These are phyloP conservation scores for Cercospora nicotianae DNA, from an alignment of 2,329 filamentous ascomycete genomes.

Conservation along the genomic window DNA sequence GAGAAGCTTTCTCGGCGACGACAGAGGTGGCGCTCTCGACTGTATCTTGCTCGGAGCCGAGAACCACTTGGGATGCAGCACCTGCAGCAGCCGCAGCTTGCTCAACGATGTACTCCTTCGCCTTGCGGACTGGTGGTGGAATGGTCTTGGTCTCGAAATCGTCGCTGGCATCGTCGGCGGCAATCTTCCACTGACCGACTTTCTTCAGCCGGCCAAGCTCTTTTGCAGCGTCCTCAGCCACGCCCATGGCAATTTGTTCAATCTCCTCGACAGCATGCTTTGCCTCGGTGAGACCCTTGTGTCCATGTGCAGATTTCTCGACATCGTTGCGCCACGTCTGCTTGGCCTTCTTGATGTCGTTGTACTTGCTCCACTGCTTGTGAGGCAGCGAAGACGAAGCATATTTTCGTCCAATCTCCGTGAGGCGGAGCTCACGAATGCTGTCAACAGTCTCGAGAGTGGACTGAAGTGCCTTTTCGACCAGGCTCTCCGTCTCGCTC, in stretches of 20 bases:
- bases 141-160: constrained; percentile 73
- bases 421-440: constrained; percentile 79
- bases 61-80: constrained; percentile 38
- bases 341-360: constrained; percentile 79
- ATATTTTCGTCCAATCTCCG: constrained; percentile 91
- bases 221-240: constrained; percentile 74
- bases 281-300: constrained; percentile 68
- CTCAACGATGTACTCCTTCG: constrained; percentile 43
- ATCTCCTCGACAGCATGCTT: constrained; percentile 67
- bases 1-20: constrained; percentile 31
- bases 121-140: constrained; percentile 55
- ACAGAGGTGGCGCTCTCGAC: constrained; percentile 41
- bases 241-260: constrained; percentile 75
- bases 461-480: constrained; percentile 71
- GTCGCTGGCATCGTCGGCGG: constrained; percentile 69
- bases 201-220: constrained; percentile 81
- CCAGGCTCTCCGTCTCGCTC: constrained; percentile 64
- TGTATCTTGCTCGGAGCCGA: constrained; percentile 39
- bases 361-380: constrained; percentile 95
- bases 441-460: constrained; percentile 80
- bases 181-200: constrained; percentile 80
- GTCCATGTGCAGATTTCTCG: constrained; percentile 67
- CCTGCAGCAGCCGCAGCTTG: constrained; percentile 33
- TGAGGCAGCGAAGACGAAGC: constrained; percentile 95
- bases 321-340: constrained; percentile 83